Evolutionary conservation across 345 rosid species (phyloP).

Genomic region (Combretum micranthum): DNA sequence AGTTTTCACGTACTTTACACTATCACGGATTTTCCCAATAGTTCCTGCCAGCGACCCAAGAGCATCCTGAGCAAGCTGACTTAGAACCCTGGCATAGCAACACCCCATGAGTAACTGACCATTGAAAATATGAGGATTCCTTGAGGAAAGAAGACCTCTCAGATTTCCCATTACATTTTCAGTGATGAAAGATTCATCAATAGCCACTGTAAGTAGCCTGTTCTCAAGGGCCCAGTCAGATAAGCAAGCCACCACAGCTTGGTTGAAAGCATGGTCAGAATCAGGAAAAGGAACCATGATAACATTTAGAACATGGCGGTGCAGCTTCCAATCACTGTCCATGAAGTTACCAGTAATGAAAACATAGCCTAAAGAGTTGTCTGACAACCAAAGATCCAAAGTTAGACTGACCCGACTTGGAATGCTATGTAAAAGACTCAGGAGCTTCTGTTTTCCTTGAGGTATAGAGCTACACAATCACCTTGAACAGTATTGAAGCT

Average conservation of each 20-base stretch:
- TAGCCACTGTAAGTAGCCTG: conserved; percentile 53
- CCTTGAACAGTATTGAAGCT: conserved; percentile 83
- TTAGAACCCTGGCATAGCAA: conserved; percentile 65
- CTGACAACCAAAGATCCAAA: conserved; percentile 59
- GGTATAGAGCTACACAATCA: conserved; percentile 68
- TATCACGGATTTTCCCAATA: conserved; percentile 64
- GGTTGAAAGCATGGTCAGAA: conserved; percentile 58
- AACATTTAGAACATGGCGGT: conserved; percentile 65
- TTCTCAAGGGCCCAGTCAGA: conserved; percentile 79
- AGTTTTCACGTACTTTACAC: conserved; percentile 78
- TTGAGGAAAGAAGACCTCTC: conserved; percentile 49
- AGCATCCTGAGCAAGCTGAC: conserved; percentile 62
- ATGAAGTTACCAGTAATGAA: conserved; percentile 74
- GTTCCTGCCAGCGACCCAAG: conserved; percentile 34
- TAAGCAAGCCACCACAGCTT: conserved; percentile 67
- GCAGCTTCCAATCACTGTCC: conserved; percentile 67
- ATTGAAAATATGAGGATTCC: conserved; percentile 47
- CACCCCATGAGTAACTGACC: conserved; percentile 62
- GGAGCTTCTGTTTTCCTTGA: conserved; percentile 68
- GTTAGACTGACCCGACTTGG: conserved; percentile 72
- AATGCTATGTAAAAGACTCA: conserved; percentile 43
- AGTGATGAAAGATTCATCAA: conserved; percentile 44
- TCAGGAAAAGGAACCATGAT: conserved; percentile 64
- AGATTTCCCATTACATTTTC: conserved; percentile 43
- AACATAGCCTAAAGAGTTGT: conserved; percentile 55